Evolutionary conservation across 176 grass and related monocot species (phyloP).

Genomic region (sorghum (Sorghum bicolor)): DNA sequence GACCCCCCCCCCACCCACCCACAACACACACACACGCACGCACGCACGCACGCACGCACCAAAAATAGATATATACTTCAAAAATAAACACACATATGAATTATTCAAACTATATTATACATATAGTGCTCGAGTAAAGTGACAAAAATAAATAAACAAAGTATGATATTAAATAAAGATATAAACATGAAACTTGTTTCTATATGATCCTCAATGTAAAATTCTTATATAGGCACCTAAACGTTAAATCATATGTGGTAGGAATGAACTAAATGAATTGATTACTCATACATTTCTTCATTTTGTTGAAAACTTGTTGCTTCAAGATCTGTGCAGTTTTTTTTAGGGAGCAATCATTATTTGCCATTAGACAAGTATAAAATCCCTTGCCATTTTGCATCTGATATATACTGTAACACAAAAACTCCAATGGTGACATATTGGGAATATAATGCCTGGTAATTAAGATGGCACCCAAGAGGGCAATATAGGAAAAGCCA

Average conservation of each 20-base stretch:
- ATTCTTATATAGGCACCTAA: background rate
- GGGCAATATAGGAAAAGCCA: slow-evolving; percentile 23
- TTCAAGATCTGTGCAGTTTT: background rate
- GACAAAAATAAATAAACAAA: background rate
- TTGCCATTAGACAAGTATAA: background rate
- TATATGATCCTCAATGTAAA: background rate
- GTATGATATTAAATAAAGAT: background rate
- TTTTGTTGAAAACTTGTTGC: background rate
- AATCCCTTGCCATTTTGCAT: background rate
- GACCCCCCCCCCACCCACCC: too few relatives aligned
- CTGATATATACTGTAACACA: background rate
- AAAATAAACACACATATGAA: background rate
- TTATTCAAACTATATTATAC: background rate
- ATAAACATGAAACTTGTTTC: too few relatives aligned
- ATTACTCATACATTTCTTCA: background rate
- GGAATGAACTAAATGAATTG: background rate
- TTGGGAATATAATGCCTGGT: background rate
- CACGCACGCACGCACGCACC: too few relatives aligned
- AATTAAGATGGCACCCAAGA: background rate
- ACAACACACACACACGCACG: too few relatives aligned
- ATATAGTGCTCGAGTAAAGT: background rate
- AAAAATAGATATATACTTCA: too few relatives aligned
- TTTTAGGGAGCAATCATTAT: background rate
- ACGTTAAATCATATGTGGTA: background rate
- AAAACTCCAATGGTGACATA: background rate